phyloP scores from a whole-genome alignment of 805 yeast genomes.

The Isabelozyma pseudorhagii region DNA sequence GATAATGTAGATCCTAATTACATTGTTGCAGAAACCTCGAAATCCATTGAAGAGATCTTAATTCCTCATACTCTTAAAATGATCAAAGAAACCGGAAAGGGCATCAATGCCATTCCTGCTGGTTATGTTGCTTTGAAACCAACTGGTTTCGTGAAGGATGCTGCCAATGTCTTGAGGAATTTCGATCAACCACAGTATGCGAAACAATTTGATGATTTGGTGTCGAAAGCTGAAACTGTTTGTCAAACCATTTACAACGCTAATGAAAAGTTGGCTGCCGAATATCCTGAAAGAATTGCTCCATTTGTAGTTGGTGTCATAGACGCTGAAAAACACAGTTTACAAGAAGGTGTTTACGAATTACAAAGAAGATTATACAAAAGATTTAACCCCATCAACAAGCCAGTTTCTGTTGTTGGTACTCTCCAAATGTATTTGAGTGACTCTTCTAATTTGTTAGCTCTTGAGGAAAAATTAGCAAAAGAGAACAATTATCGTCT shows the following conservation, averaged over 20 bases:
- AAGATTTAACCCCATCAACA: constrained; percentile 60
- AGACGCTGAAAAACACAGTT: constrained; percentile 88
- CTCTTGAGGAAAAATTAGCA: constrained; percentile 65
- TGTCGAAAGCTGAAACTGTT: constrained; percentile 62
- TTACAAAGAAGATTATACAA: constrained; percentile 78
- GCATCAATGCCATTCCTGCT: constrained; percentile 72
- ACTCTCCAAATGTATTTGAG: constrained; percentile 90
- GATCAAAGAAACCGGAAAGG: constrained; percentile 42
- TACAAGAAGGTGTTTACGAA: constrained; percentile 89
- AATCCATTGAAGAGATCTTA: constrained; percentile 64
- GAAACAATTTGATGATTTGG: constrained; percentile 51
- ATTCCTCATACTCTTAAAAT: constrained; percentile 68
- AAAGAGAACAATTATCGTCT: constrained; percentile 57
- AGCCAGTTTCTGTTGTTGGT: constrained; percentile 73
- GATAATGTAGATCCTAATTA: constrained; percentile 55
- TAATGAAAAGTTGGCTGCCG: constrained; percentile 45
- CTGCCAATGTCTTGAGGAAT: constrained; percentile 67
- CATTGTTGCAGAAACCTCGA: constrained; percentile 61
- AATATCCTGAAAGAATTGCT: constrained; percentile 61
- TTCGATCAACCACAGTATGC: constrained; percentile 46
- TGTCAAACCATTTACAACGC: constrained; percentile 54
- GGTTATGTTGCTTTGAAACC: constrained; percentile 94
- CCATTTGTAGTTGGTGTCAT: constrained; percentile 77
- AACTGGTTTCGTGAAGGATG: constrained; percentile 78
- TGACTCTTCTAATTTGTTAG: constrained; percentile 61